Percentiles rank a stretch among this genome's conserved stretches.
phyloP scores from a whole-genome alignment of 108 stramenopile genomes.

The Pseudonitzschia delicatissima region DNA sequence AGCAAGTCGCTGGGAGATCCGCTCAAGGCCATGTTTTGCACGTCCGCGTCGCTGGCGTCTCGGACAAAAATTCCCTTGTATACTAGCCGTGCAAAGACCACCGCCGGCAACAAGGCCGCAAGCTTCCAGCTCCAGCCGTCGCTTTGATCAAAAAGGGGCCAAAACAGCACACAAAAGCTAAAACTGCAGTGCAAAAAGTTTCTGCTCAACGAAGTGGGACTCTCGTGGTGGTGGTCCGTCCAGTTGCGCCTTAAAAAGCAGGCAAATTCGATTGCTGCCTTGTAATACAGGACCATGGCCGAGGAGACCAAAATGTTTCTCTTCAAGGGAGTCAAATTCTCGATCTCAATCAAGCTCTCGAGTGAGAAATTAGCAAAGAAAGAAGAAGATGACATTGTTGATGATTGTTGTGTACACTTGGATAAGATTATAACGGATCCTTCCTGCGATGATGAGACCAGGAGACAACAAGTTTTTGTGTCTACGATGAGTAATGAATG shows the following conservation, averaged over 20 bases:
- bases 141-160: constrained; percentile 56
- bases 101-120: constrained; percentile 58
- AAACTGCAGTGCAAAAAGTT: constrained; percentile 55
- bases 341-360: background rate
- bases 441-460: too few relatives aligned
- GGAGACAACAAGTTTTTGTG: too few relatives aligned
- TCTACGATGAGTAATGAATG: too few relatives aligned
- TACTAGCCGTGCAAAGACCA: constrained; percentile 44
- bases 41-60: constrained; percentile 69
- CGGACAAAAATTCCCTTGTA: constrained; percentile 70
- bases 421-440: too few relatives aligned
- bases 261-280: constrained; percentile 18
- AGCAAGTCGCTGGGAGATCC: constrained; percentile 69
- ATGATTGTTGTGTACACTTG: too few relatives aligned
- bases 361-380: too few relatives aligned
- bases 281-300: constrained; percentile 28
- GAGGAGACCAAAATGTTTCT: constrained; percentile 14
- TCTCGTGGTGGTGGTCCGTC: background rate
- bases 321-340: constrained; percentile 7
- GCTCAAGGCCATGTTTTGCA: constrained; percentile 55
- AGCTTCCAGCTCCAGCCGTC: constrained; percentile 72
- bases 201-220: constrained; percentile 15
- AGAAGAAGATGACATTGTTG: too few relatives aligned
- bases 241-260: constrained; percentile 18
- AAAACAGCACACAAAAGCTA: constrained; percentile 51